Base-by-base conservation (phyloP, 768 basidiomycete species). In the Fistulinella prunicolor region DNA sequence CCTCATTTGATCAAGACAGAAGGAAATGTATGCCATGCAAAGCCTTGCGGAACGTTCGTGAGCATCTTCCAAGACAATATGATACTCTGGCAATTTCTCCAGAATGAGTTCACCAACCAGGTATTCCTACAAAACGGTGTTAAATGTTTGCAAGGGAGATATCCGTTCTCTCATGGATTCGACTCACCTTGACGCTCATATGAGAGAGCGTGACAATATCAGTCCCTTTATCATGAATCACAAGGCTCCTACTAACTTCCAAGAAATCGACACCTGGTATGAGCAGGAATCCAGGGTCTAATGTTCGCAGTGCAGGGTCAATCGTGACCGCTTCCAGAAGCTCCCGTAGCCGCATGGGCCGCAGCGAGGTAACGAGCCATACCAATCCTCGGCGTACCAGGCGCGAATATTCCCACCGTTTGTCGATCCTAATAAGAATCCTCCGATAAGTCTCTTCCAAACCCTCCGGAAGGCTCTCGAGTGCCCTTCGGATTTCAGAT, bases 381-480 rank as follows among this genome's bases (percentile, higher is more conserved):
- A 42, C 20, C 24, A 58, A 35, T 8, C 14, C 57, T 36, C 49
- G 46, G 0, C 41, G 43, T 2, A 38, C 57, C 7, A 44, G 24
- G 6, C 17, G 8, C 10, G 35, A 40, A 7, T 50, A 36, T 0
- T 17, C 2, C 0, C 3, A 39, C 7, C 17, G 22, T 4, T 24
- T 23, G n/a, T 60, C 42, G 0, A 63, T 47, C 1, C 35, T 34
- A 4, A 38, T n/a, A n/a, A n/a, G n/a, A n/a, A n/a, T n/a, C n/a
- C n/a, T n/a, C n/a, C n/a, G n/a, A n/a, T n/a, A n/a, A 0, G 61
- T 63, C 29, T 60, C 61, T 19, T 63, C 50, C 2, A 61, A 17
- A 21, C 59, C 56, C 9, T 37, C 38, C 1, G 56, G 56, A 16
- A 57, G 58, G 17, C 45, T 44, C 13, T 48, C 9, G 5, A 56